phyloP scores from a whole-genome alignment of 345 rosid species.

The Bruguiera sexangula region DNA sequence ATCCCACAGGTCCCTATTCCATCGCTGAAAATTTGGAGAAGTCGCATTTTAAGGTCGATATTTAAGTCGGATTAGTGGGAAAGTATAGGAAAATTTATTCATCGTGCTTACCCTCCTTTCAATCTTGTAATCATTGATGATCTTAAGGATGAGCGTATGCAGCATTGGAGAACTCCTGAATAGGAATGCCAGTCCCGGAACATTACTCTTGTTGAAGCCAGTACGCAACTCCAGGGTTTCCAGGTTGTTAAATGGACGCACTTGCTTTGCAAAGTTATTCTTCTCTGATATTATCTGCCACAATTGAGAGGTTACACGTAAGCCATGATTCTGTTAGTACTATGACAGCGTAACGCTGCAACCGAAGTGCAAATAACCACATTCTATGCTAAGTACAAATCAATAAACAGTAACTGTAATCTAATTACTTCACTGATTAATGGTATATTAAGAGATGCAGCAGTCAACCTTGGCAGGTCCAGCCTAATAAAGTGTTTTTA shows the following conservation, averaged over 20 bases:
- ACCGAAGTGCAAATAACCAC: too few species aligned
- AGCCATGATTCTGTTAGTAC: neutral
- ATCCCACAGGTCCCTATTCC: slow-evolving; percentile 75
- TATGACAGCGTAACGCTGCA: neutral
- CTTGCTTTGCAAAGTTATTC: slow-evolving; percentile 33
- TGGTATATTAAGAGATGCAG: too few species aligned
- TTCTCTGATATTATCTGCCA: slow-evolving; percentile 56
- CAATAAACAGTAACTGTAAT: too few species aligned
- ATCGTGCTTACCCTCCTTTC: slow-evolving; percentile 51
- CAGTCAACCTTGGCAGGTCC: too few species aligned
- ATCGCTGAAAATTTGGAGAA: slow-evolving; percentile 41
- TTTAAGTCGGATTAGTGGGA: neutral
- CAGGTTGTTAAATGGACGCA: slow-evolving; percentile 48
- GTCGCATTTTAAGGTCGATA: neutral
- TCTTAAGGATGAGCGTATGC: slow-evolving; percentile 54
- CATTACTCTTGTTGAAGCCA: slow-evolving; percentile 44
- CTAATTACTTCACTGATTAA: too few species aligned
- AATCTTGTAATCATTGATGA: slow-evolving; percentile 46
- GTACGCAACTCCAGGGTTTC: slow-evolving; percentile 54
- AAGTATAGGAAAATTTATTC: neutral
- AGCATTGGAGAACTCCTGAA: slow-evolving; percentile 58
- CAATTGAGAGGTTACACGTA: neutral
- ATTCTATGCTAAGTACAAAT: too few species aligned
- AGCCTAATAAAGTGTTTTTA: too few species aligned
- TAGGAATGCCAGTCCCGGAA: slow-evolving; percentile 51